Evolutionary conservation across 2,329 filamentous ascomycete species (phyloP).

Genomic region (Trichoderma koningii): DNA sequence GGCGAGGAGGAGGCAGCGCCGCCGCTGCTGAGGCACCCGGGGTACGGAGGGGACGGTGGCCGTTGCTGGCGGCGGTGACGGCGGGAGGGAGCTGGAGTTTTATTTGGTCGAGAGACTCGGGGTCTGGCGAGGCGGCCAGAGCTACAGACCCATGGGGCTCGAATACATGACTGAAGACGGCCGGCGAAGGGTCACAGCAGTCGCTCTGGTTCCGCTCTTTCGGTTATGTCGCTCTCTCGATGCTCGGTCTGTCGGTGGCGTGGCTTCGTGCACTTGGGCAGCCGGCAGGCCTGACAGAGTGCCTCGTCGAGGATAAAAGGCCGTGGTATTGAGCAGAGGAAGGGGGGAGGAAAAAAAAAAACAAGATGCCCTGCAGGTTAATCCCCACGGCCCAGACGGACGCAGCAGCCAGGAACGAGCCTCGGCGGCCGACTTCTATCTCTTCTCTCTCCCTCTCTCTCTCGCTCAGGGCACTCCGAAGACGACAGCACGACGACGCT

Average conservation of each 20-base stretch:
- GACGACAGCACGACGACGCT: not conserved
- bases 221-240: conserved; percentile 28
- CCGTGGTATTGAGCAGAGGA: conserved; percentile 16
- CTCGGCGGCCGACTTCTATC: not conserved
- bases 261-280: conserved; percentile 18
- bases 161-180: conserved; percentile 50
- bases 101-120: conserved; percentile 33
- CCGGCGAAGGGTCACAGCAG: conserved; percentile 31
- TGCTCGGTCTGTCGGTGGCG: conserved; percentile 25
- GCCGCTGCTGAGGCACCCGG: conserved; percentile 23
- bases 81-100: conserved; percentile 19
- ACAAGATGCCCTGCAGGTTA: conserved; percentile 18
- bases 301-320: conserved; percentile 18
- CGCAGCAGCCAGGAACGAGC: conserved; percentile 18
- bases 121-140: conserved; percentile 51
- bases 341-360: conserved; percentile 1
- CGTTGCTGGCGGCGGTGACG: conserved; percentile 23
- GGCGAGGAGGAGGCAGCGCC: conserved; percentile 24
- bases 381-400: conserved; percentile 29
- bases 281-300: conserved; percentile 9
- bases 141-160: conserved; percentile 48
- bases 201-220: conserved; percentile 30
- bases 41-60: conserved; percentile 17
- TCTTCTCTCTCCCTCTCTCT: too few relatives aligned
- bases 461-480: not conserved